These are phyloP conservation scores for Ganoderma meredithae DNA, from an alignment of 1,284 basidiomycete genomes.

Conservation along the genomic window DNA sequence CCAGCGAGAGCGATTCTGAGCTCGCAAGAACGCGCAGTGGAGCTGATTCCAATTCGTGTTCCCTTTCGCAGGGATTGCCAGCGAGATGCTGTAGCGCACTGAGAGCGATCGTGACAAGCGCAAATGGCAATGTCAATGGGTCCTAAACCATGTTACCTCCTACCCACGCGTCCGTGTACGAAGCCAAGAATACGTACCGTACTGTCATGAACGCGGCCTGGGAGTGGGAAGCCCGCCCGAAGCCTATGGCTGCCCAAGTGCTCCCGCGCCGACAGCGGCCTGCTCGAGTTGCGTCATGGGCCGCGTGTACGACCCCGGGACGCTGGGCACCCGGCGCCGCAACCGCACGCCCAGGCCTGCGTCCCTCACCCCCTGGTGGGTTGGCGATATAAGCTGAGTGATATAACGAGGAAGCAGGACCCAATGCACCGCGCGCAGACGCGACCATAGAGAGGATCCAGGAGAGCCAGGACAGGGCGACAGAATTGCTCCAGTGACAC, in stretches of 20 bases:
- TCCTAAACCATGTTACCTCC: background rate
- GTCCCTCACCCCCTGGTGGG: background rate
- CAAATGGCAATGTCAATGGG: conserved; percentile 1
- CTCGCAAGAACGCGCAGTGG: background rate
- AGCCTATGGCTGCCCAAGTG: background rate
- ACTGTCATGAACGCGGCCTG: background rate
- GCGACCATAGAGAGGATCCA: background rate
- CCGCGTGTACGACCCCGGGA: background rate
- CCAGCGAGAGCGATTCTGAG: background rate
- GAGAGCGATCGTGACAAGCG: background rate
- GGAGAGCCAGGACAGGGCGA: background rate
- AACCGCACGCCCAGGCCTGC: background rate
- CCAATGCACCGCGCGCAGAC: background rate
- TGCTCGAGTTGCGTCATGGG: conserved; percentile 3
- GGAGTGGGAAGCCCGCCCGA: conserved; percentile 1
- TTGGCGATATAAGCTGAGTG: background rate
- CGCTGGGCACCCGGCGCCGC: background rate
- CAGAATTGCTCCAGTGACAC: background rate
- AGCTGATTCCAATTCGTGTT: background rate
- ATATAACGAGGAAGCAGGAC: background rate
- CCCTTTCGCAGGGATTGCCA: conserved; percentile 1
- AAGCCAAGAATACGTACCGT: background rate
- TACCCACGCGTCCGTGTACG: background rate
- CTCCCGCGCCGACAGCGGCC: background rate
- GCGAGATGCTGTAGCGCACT: background rate